Evolutionary conservation across 108 stramenopile species (phyloP).

Genomic region (Cafeteria roenbergensis): DNA sequence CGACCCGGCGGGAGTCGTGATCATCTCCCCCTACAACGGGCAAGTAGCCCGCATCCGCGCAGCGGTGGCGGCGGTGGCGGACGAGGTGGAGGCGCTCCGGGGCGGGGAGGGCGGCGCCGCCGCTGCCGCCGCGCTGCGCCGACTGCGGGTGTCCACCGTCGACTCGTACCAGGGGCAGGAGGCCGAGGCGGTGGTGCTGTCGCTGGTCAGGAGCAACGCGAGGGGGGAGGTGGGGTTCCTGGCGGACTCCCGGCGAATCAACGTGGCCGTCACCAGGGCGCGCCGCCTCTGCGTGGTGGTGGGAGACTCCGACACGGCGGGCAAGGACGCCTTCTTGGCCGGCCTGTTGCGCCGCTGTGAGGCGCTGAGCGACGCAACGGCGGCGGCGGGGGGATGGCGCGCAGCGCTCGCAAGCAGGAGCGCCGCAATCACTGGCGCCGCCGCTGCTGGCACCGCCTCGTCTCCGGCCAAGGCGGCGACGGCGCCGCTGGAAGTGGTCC

Average conservation of each 20-base stretch:
- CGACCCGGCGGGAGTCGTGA: slow-evolving; percentile 60
- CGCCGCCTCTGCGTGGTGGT: slow-evolving; percentile 63
- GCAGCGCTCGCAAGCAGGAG: no score
- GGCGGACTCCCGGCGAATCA: slow-evolving; percentile 73
- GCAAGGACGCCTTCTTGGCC: slow-evolving; percentile 24
- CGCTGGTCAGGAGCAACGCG: slow-evolving; percentile 82
- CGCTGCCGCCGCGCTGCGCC: slow-evolving; percentile 29
- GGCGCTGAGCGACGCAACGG: neutral
- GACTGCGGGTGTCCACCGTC: slow-evolving; percentile 77
- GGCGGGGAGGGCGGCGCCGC: no score
- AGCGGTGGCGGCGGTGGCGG: slow-evolving; percentile 38
- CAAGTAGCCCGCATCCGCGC: slow-evolving; percentile 69
- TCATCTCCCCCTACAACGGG: slow-evolving; percentile 97
- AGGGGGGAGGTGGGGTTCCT: slow-evolving; percentile 83
- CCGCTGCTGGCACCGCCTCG: no score
- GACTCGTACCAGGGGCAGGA: slow-evolving; percentile 99
- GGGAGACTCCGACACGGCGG: slow-evolving; percentile 67
- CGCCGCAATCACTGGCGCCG: no score
- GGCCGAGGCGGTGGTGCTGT: slow-evolving; percentile 82
- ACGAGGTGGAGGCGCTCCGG: slow-evolving; percentile 44
- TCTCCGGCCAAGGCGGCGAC: no score
- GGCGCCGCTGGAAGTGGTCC: no score
- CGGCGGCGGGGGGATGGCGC: no score
- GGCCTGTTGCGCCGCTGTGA: neutral
- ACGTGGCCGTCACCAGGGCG: slow-evolving; percentile 95